Conservation (phyloP, 73 alveolate genomes). For the Durusdinium trenchii region DNA sequence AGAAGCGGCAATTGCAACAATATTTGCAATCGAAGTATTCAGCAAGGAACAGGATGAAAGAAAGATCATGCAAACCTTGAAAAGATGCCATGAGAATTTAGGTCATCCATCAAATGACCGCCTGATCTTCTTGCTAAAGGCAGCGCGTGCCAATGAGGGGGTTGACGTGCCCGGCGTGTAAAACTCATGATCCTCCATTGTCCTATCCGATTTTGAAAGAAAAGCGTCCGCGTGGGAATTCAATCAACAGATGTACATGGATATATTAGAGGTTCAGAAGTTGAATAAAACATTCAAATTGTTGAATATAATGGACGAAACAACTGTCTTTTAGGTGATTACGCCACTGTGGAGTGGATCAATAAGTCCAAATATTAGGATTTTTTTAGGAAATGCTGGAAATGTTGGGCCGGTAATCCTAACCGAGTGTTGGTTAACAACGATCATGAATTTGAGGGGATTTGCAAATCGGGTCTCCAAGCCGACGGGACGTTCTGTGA, state of each 20-base stretch:
- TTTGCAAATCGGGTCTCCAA: neutral
- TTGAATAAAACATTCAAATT: neutral
- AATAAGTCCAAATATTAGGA: neutral
- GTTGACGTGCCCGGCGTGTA: no score
- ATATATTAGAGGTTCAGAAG: neutral
- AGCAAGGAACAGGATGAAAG: neutral
- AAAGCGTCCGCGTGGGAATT: no score
- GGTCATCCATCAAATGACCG: neutral
- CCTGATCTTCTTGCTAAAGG: no score
- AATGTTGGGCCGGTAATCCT: neutral
- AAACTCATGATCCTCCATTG: no score
- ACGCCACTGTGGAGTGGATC: neutral
- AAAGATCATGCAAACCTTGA: neutral
- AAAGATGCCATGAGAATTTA: conserved; percentile 18
- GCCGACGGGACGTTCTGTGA: neutral
- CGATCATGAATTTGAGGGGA: neutral
- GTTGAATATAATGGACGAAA: neutral
- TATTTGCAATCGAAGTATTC: neutral
- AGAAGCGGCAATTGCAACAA: neutral
- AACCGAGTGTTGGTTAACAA: neutral
- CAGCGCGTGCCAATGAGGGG: no score
- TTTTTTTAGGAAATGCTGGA: neutral
- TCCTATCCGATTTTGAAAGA: no score
- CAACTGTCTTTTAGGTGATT: neutral
- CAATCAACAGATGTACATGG: neutral